Conservation (phyloP, 169 alveolate species). For the Miamiensis avidus region DNA sequence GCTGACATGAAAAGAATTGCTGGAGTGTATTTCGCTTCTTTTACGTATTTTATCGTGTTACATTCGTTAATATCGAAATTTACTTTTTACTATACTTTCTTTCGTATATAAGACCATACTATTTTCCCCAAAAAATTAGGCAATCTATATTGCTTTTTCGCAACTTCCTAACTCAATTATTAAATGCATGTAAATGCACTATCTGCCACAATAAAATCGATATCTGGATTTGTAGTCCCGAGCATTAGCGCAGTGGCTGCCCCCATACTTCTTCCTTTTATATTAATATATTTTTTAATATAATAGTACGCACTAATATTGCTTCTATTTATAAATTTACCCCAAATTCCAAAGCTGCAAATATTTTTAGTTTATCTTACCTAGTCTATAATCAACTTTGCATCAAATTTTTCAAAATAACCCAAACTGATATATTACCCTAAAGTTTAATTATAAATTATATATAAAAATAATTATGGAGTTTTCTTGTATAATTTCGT, state of each 20-base stretch:
- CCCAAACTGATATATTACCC: conserved; percentile 57
- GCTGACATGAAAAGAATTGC: conserved; percentile 29
- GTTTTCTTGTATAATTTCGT: no score
- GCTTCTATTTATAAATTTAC: conserved; percentile 9
- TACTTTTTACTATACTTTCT: conserved; percentile 22
- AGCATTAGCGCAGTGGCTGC: conserved; percentile 64
- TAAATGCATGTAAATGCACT: conserved; percentile 58
- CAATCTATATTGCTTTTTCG: conserved; percentile 12
- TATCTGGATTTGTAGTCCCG: conserved; percentile 32
- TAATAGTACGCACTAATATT: background rate
- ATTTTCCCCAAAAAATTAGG: conserved; percentile 28
- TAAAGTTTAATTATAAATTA: no score
- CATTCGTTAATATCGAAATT: conserved; percentile 38
- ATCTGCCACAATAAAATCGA: conserved; percentile 57
- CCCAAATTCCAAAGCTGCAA: conserved; percentile 65
- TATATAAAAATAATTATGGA: no score
- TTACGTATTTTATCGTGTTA: conserved; percentile 11
- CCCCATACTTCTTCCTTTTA: conserved; percentile 56
- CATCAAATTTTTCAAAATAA: conserved; percentile 61
- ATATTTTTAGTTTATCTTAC: conserved; percentile 48
- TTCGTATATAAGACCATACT: conserved; percentile 33
- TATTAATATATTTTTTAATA: no score
- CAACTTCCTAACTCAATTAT: conserved; percentile 42
- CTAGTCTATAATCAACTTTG: conserved; percentile 46
- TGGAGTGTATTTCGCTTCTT: conserved; percentile 16